Evolutionary conservation across 1,139 yeast genomes (phyloP).

Genomic region (Debaryomyces coudertii): DNA sequence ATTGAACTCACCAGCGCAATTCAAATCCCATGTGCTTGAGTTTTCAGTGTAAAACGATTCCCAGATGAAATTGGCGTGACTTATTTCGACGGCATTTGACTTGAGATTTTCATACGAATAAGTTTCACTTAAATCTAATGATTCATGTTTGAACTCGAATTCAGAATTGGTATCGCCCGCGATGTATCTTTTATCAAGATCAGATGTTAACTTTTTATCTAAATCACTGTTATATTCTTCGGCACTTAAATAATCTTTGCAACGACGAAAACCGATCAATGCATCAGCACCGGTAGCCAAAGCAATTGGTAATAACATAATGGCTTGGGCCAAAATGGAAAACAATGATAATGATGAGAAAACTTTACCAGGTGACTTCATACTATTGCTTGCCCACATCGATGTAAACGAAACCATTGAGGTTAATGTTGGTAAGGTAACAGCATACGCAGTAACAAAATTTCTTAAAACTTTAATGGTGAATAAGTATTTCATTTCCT

Average conservation of each 20-base stretch:
- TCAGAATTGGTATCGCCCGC: constrained; percentile 23
- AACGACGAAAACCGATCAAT: constrained; percentile 51
- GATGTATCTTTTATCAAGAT: constrained; percentile 21
- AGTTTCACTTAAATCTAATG: constrained; percentile 11
- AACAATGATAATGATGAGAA: constrained; percentile 57
- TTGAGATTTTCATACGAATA: constrained; percentile 1
- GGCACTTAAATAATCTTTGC: constrained; percentile 45
- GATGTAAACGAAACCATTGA: constrained; percentile 48
- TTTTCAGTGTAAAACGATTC: constrained; percentile 35
- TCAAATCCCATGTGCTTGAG: constrained; percentile 10
- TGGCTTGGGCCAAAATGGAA: constrained; percentile 53
- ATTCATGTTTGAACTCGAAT: constrained; percentile 19
- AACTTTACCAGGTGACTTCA: constrained; percentile 46
- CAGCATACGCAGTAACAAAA: constrained; percentile 51
- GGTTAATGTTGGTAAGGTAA: constrained; percentile 44
- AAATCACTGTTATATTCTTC: constrained; percentile 37
- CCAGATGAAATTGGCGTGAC: constrained; percentile 40
- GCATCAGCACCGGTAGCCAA: constrained; percentile 59
- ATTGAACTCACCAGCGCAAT: constrained; percentile 6
- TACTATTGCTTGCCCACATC: constrained; percentile 42
- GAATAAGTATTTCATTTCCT: constrained; percentile 46
- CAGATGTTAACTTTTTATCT: constrained; percentile 20
- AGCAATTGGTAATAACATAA: constrained; percentile 58
- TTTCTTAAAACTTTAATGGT: constrained; percentile 49
- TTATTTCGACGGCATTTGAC: constrained; percentile 28